phyloP scores from a whole-genome alignment of 2,329 filamentous ascomycete genomes.

The Microsporum audouinii region DNA sequence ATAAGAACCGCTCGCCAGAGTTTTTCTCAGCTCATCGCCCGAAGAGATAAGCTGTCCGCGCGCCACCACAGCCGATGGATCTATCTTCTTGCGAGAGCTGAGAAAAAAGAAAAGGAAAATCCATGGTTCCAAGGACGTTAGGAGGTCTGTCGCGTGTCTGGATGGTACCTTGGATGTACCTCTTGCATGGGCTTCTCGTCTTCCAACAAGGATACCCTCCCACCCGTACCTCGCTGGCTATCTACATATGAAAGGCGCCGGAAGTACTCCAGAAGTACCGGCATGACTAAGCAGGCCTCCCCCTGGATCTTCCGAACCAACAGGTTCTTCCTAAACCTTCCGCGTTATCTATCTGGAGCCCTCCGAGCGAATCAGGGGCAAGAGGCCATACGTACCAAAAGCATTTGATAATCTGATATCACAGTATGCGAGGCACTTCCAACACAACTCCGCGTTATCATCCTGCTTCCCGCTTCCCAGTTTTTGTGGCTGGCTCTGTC shows the following conservation, averaged over 20 bases:
- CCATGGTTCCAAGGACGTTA: neutral
- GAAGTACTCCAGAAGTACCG: neutral
- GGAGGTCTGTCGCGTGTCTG: neutral
- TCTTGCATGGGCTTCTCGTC: neutral
- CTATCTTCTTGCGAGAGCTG: too few relatives aligned
- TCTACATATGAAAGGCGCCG: too few relatives aligned
- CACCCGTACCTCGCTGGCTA: too few relatives aligned
- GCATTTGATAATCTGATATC: neutral
- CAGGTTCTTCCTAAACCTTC: conserved; percentile 1
- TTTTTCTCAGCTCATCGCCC: too few relatives aligned
- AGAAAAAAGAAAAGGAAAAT: too few relatives aligned
- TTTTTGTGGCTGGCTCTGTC: neutral
- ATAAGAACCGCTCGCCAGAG: too few relatives aligned
- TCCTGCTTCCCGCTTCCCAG: neutral
- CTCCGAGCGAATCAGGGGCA: neutral
- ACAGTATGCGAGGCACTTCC: neutral
- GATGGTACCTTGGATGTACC: neutral
- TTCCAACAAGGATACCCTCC: too few relatives aligned
- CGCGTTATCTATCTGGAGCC: neutral
- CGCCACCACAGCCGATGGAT: too few relatives aligned
- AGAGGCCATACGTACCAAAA: neutral
- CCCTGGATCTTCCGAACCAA: neutral
- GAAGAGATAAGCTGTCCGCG: too few relatives aligned
- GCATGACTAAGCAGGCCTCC: neutral
- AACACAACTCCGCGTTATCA: neutral